Evolutionary conservation across 2,329 filamentous ascomycete genomes (phyloP).

Genomic region (Stachybotrys elegans): DNA sequence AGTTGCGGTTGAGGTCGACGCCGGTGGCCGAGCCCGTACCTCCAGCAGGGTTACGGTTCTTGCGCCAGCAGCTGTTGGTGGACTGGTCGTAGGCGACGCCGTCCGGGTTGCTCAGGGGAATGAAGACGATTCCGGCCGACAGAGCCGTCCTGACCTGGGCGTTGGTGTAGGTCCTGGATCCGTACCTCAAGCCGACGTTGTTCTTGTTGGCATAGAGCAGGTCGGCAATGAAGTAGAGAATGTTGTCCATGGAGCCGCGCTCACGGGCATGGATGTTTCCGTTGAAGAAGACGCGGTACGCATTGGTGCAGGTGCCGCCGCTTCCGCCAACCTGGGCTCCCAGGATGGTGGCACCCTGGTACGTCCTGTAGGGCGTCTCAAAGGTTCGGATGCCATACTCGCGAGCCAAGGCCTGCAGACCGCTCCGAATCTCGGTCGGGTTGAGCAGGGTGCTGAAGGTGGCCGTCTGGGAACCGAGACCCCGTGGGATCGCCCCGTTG

Average conservation of each 20-base stretch:
- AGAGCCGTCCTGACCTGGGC: conserved; percentile 44
- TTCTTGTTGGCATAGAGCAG: conserved; percentile 46
- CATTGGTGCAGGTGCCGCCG: conserved; percentile 20
- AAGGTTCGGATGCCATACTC: conserved; percentile 16
- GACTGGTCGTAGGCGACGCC: conserved; percentile 42
- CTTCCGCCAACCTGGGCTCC: conserved; percentile 35
- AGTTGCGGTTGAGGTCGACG: conserved; percentile 47
- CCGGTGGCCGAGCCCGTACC: conserved; percentile 26
- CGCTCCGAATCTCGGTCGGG: conserved; percentile 8
- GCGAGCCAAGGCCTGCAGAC: conserved; percentile 7
- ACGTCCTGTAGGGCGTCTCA: conserved; percentile 35
- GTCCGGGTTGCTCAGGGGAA: conserved; percentile 42
- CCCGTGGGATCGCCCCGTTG: conserved; percentile 6
- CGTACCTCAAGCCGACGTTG: conserved; percentile 41
- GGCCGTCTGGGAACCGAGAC: conserved; percentile 48
- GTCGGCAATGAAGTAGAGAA: conserved; percentile 51
- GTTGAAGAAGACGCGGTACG: conserved; percentile 41
- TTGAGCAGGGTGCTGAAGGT: conserved; percentile 31
- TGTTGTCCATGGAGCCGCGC: conserved; percentile 45
- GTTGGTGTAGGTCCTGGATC: conserved; percentile 42
- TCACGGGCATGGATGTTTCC: conserved; percentile 49
- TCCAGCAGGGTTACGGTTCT: conserved; percentile 39
- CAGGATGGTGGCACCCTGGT: conserved; percentile 32
- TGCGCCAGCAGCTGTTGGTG: conserved; percentile 42
- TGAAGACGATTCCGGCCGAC: conserved; percentile 43